These are phyloP conservation scores for Gaillardinia entomophila DNA, from an alignment of 805 yeast genomes.

Conservation along the genomic window DNA sequence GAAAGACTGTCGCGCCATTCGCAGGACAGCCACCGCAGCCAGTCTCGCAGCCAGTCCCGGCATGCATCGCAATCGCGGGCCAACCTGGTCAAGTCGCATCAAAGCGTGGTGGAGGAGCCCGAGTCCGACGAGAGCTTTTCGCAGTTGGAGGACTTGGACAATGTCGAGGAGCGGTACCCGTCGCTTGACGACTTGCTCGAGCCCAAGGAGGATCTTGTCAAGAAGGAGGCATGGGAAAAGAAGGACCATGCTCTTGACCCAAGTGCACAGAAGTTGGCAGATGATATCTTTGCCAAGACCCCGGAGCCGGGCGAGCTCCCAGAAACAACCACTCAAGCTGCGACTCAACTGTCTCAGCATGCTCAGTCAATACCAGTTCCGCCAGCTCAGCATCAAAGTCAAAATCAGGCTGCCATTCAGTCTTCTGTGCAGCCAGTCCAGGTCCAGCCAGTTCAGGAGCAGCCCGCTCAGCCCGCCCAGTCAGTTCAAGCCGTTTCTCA, in stretches of 20 bases:
- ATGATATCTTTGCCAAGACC: slow-evolving; percentile 31
- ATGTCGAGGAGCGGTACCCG: slow-evolving; percentile 49
- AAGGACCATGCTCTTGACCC: slow-evolving; percentile 16
- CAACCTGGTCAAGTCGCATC: slow-evolving; percentile 4
- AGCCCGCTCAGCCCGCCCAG: too few relatives aligned
- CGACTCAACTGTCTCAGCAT: too few relatives aligned
- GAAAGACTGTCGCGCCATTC: too few relatives aligned
- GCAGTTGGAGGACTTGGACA: slow-evolving; percentile 36
- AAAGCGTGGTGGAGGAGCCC: slow-evolving; percentile 1
- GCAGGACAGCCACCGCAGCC: slow-evolving; percentile 17
- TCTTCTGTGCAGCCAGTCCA: too few relatives aligned
- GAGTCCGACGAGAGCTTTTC: slow-evolving; percentile 16
- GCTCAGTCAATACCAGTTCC: too few relatives aligned
- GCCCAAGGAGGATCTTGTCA: slow-evolving; percentile 9
- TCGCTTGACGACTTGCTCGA: slow-evolving; percentile 31
- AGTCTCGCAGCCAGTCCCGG: slow-evolving; percentile 7
- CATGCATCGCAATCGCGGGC: slow-evolving; percentile 2
- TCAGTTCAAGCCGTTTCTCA: too few relatives aligned
- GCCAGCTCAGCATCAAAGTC: too few relatives aligned
- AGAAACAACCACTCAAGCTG: too few relatives aligned
- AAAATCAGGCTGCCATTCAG: too few relatives aligned
- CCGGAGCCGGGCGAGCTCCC: too few relatives aligned
- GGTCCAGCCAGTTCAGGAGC: too few relatives aligned
- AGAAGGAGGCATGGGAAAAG: slow-evolving; percentile 35
- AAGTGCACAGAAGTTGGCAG: slow-evolving; percentile 32